These are phyloP conservation scores for Vitis rupestris DNA, from an alignment of 164 flowering plant species.

Conservation along the genomic window DNA sequence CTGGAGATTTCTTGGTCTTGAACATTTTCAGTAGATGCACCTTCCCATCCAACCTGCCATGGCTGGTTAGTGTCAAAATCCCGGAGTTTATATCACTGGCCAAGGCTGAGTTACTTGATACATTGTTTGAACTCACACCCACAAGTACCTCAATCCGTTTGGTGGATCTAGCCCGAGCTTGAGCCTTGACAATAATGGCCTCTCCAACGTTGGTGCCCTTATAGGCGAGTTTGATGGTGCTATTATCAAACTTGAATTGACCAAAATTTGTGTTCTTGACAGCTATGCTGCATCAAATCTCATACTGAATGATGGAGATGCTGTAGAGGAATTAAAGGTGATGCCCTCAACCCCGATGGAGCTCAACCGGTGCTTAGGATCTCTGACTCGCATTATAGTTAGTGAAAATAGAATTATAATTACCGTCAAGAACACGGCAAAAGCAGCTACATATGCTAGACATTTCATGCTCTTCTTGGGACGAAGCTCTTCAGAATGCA, in stretches of 20 bases:
- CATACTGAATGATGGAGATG: constrained; percentile 1
- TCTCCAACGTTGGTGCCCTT: constrained; percentile 6
- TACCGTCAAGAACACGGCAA: constrained; percentile 2
- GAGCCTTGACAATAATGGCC: not conserved
- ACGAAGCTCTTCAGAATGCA: not conserved
- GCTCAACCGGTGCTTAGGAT: constrained; percentile 8
- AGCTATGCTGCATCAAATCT: not conserved
- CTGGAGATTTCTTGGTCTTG: not conserved
- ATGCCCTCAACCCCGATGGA: not conserved
- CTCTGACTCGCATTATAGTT: not conserved
- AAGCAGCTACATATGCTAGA: not conserved
- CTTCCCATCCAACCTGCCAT: not conserved
- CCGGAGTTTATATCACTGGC: not conserved
- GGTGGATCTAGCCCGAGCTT: not conserved
- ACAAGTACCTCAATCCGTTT: not conserved
- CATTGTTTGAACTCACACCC: not conserved
- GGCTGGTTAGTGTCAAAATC: not conserved
- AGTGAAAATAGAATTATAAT: constrained; percentile 5
- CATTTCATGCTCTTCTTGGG: not conserved
- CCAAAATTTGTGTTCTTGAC: constrained; percentile 13
- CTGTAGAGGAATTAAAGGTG: no score
- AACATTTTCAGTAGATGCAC: constrained; percentile 1
- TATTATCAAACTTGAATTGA: not conserved
- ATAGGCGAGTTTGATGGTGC: not conserved
- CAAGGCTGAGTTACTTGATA: not conserved